These are phyloP conservation scores for Durotheca rogersii DNA, from an alignment of 495 filamentous ascomycete genomes.

Conservation along the genomic window DNA sequence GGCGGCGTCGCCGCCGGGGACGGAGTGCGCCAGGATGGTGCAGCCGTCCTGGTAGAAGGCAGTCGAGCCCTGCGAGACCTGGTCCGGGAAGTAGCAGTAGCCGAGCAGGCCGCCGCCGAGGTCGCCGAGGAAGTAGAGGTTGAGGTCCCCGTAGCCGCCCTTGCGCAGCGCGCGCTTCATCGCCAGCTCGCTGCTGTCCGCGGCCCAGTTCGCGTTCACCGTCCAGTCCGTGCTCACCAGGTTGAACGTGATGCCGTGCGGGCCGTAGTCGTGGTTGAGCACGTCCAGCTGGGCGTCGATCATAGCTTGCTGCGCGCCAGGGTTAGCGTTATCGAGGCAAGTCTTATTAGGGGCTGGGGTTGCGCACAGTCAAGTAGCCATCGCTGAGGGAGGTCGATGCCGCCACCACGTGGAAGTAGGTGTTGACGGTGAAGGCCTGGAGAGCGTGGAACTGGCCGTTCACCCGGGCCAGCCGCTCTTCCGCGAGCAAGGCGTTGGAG, in stretches of 20 bases:
- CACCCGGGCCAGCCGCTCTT: conserved; percentile 28
- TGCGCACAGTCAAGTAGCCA: conserved; percentile 52
- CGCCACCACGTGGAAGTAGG: conserved; percentile 66
- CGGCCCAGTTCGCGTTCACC: conserved; percentile 58
- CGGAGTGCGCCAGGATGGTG: conserved; percentile 53
- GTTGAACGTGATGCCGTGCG: conserved; percentile 54
- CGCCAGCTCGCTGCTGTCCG: conserved; percentile 46
- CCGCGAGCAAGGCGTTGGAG: conserved; percentile 32
- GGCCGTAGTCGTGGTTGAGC: conserved; percentile 53
- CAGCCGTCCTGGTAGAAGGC: conserved; percentile 59
- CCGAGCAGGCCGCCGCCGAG: conserved; percentile 53
- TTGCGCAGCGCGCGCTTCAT: conserved; percentile 63
- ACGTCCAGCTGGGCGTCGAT: conserved; percentile 46
- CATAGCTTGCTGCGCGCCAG: conserved; percentile 31
- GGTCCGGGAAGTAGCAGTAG: conserved; percentile 56
- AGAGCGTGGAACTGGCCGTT: conserved; percentile 28
- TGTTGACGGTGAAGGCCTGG: conserved; percentile 46
- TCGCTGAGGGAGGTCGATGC: conserved; percentile 43
- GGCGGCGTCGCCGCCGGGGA: conserved; percentile 53
- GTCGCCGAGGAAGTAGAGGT: conserved; percentile 63
- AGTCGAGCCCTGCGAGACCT: conserved; percentile 33
- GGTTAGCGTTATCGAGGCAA: conserved; percentile 8
- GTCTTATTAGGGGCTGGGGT: too few relatives aligned
- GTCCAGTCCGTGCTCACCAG: conserved; percentile 55
- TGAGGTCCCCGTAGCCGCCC: conserved; percentile 61